Evolutionary conservation across 257 asterid species (phyloP).

Genomic region (Solanum chmielewskii): DNA sequence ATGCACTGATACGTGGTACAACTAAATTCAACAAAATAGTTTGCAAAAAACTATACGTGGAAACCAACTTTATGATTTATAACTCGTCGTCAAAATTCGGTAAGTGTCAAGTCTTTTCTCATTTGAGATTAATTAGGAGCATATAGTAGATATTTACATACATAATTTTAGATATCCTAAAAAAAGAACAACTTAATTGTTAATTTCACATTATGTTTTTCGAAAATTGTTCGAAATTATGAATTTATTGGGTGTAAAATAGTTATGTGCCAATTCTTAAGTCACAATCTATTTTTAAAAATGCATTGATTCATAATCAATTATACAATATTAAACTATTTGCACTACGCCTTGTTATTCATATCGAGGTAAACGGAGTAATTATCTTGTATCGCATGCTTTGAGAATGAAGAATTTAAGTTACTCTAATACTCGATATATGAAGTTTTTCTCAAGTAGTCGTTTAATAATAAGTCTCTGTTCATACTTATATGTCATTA

Average conservation of each 20-base stretch:
- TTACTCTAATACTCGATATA: not conserved
- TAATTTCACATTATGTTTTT: not conserved
- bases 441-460: too few species aligned
- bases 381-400: not conserved
- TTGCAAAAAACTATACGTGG: not conserved
- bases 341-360: not conserved
- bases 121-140: not conserved
- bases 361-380: not conserved
- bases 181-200: not conserved
- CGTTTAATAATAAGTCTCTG: too few species aligned
- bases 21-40: not conserved
- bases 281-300: not conserved
- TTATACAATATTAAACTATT: not conserved
- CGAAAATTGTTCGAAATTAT: not conserved
- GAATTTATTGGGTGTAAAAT: not conserved
- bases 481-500: not conserved
- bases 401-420: not conserved
- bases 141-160: not conserved
- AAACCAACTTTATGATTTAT: not conserved
- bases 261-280: not conserved
- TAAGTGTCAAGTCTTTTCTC: not conserved
- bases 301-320: not conserved
- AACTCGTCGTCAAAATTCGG: not conserved
- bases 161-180: not conserved
- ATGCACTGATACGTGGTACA: not conserved